Base-by-base conservation (phyloP, 805 yeast genomes). In the Komagataella phaffii region DNA sequence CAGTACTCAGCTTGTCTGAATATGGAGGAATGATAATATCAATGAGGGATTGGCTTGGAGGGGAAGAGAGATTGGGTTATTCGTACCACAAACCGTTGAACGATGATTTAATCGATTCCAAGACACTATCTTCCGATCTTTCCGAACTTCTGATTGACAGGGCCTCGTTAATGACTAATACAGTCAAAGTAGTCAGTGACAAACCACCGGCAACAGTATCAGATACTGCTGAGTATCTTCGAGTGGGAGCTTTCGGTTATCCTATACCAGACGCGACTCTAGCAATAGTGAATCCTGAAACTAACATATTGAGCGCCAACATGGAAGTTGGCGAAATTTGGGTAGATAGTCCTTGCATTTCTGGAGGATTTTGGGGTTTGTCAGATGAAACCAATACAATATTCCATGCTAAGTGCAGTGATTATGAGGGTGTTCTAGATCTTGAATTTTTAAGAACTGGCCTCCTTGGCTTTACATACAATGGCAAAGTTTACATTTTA, bases 21-120 rank as follows among this genome's bases (percentile, higher is more conserved):
- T 95, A 89, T 60, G 99, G 99, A 40, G 99, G 99, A 2, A 87
- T 91, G 79, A 89, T 90, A 10, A 80, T 93, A 6, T 81, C 97
- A 1, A 78, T 89, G 75, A 75, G 95, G 57, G 99, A 93, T 64
- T 91, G 96, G 88, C 69, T 90, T 14, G 89, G 88, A 3, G 78
- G 78, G 3, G 78, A 78, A 51, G 86, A 83, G 18, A 77, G 77
- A 49, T 59, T 83, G 52, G 86, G 87, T 3, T 72, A 79, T 48
- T 59, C 69, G 1, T 64, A 75, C 43, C 63, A 68, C 44, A 67
- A 68, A 3, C 63, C 67, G 14, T 45, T 57, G n/a, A 56, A 61
- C 2, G 74, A 74, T 46, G 77, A 70, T 21, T 67, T 64, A 1
- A 61, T 59, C 7, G 57, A 57, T 23, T 51, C 53, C 10, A 59